Evolutionary conservation across 1,284 basidiomycete species (phyloP).

Genomic region (Hymenochaete sp.): DNA sequence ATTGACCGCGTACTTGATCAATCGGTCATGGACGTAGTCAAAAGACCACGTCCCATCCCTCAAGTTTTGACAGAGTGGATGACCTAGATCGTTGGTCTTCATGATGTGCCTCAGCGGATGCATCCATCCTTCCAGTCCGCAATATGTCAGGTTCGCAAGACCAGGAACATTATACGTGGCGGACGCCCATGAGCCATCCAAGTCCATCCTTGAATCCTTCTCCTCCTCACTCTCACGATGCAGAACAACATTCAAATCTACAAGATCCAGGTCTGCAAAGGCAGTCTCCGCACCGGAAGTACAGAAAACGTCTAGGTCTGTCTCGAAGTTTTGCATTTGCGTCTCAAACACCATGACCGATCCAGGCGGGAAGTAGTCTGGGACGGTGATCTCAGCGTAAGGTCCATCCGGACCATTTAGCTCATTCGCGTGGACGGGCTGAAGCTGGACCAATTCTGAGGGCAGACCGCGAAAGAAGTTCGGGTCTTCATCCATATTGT

Average conservation of each 20-base stretch:
- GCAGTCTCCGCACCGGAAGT: slow-evolving; percentile 59
- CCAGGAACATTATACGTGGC: slow-evolving; percentile 81
- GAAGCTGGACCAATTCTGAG: slow-evolving; percentile 59
- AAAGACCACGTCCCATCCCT: slow-evolving; percentile 84
- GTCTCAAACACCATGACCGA: slow-evolving; percentile 88
- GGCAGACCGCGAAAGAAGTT: slow-evolving; percentile 66
- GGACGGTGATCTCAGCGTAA: slow-evolving; percentile 72
- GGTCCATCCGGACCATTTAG: slow-evolving; percentile 60
- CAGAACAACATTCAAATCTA: slow-evolving; percentile 81
- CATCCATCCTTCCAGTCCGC: slow-evolving; percentile 96
- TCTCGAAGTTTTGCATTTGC: slow-evolving; percentile 59
- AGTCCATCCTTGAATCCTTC: too few relatives aligned
- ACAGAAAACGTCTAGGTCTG: slow-evolving; percentile 64
- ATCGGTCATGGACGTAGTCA: slow-evolving; percentile 70
- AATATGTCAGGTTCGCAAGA: slow-evolving; percentile 71
- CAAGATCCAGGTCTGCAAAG: slow-evolving; percentile 67
- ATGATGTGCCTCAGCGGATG: slow-evolving; percentile 75
- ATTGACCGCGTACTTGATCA: slow-evolving; percentile 54
- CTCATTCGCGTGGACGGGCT: slow-evolving; percentile 42
- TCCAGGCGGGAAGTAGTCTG: slow-evolving; percentile 84
- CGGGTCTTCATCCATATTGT: slow-evolving; percentile 46
- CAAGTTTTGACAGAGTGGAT: slow-evolving; percentile 80
- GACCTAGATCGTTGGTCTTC: slow-evolving; percentile 84
- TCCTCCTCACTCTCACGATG: slow-evolving; percentile 87
- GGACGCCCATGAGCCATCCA: too few relatives aligned